Evolutionary conservation across 306 rosid genomes (phyloP).

Genomic region (Dryas alaskensis): DNA sequence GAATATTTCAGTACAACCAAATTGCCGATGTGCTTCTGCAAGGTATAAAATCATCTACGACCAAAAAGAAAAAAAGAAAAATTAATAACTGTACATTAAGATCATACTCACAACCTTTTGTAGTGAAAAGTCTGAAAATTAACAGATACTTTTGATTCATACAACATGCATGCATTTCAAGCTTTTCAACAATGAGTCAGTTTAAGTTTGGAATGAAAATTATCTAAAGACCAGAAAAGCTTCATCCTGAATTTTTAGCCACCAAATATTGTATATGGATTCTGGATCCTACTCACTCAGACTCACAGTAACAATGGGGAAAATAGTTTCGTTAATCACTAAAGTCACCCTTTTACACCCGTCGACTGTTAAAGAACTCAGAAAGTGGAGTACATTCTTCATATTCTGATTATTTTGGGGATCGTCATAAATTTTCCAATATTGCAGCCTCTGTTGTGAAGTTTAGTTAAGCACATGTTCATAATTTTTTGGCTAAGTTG

Average conservation of each 20-base stretch:
- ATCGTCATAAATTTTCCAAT: background rate
- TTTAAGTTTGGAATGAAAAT: background rate
- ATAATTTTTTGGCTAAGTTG: background rate
- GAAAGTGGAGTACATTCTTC: too few relatives aligned
- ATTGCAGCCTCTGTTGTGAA: background rate
- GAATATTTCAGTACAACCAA: conserved; percentile 92
- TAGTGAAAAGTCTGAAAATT: background rate
- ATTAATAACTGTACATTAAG: conserved; percentile 1
- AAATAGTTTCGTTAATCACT: background rate
- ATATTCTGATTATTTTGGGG: background rate
- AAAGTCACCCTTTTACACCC: background rate
- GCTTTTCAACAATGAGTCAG: background rate
- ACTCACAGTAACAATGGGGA: background rate
- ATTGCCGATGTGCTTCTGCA: conserved; percentile 85
- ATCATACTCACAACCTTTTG: background rate
- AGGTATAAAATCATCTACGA: conserved; percentile 89
- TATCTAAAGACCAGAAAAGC: background rate
- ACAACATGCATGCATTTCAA: background rate
- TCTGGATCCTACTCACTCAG: background rate
- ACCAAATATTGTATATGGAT: background rate
- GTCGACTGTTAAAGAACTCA: background rate
- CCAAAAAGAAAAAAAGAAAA: conserved; percentile 7
- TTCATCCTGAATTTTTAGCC: background rate
- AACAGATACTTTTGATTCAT: background rate
- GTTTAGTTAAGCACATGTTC: background rate